Conservation (phyloP, 108 stramenopile genomes). For the Halocafeteria seosinensis region DNA sequence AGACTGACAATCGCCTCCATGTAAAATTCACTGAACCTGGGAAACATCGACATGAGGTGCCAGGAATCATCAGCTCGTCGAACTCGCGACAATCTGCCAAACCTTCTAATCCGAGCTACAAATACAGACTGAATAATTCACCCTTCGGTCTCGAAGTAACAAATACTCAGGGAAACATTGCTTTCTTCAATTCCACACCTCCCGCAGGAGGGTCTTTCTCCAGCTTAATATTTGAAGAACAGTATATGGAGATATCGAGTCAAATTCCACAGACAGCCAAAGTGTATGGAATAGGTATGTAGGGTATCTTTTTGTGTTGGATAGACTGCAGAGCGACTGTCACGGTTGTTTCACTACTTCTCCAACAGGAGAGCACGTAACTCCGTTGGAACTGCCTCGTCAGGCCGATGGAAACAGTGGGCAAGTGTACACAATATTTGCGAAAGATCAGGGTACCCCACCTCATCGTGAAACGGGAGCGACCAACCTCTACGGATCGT, state of each 20-base stretch:
- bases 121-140: background rate
- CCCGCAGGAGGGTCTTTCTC: background rate
- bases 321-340: no score
- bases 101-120: background rate
- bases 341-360: no score
- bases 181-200: background rate
- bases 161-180: background rate
- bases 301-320: no score
- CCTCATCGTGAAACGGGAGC: background rate
- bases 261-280: background rate
- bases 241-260: slow-evolving; percentile 15
- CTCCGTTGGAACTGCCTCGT: background rate
- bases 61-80: no score
- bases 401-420: background rate
- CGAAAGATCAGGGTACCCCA: slow-evolving; percentile 9
- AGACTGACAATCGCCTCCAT: background rate
- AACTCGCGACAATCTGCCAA: background rate
- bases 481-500: slow-evolving; percentile 17
- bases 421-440: slow-evolving; percentile 14
- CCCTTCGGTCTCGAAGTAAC: background rate
- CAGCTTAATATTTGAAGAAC: slow-evolving; percentile 2
- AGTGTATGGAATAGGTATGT: slow-evolving; percentile 16
- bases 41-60: background rate
- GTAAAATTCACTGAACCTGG: background rate
- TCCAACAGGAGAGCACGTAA: slow-evolving; percentile 15